A percentile compares a stretch with the other conserved stretches of the same genome.
These are phyloP conservation scores for Fraxinus baroniana DNA, from an alignment of 305 asterid species.

Conservation along the genomic window DNA sequence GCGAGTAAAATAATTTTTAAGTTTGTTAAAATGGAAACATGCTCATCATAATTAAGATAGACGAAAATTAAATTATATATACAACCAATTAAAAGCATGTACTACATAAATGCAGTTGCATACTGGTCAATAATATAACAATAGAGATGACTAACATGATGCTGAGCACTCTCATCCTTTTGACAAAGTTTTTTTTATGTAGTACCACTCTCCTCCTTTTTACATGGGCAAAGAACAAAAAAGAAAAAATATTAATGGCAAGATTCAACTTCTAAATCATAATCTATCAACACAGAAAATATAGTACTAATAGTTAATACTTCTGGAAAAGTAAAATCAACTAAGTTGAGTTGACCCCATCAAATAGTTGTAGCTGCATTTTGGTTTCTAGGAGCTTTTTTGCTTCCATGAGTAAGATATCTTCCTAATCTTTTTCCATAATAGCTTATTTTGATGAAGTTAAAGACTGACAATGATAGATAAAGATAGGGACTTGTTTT, in stretches of 20 bases:
- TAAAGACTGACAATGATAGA: too few species aligned
- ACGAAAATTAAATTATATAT: not conserved
- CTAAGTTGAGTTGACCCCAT: constrained; percentile 14
- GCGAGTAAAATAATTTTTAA: not conserved
- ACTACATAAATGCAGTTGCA: constrained; percentile 6
- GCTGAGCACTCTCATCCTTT: constrained; percentile 41
- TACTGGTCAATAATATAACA: constrained; percentile 94
- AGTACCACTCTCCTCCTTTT: not conserved
- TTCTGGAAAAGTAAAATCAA: constrained; percentile 25
- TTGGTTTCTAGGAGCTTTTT: constrained; percentile 41
- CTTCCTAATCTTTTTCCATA: too few species aligned
- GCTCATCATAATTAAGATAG: not conserved
- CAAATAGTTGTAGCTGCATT: constrained; percentile 25
- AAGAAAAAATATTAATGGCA: not conserved
- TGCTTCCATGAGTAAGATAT: too few species aligned
- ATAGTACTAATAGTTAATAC: not conserved
- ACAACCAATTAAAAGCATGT: not conserved
- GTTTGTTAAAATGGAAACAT: not conserved
- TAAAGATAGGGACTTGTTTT: too few species aligned
- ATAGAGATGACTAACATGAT: constrained; percentile 74
- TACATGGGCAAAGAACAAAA: not conserved
- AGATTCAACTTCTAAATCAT: constrained; percentile 23
- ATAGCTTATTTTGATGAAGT: too few species aligned
- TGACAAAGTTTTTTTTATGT: not conserved
- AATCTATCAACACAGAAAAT: constrained; percentile 14